Percentiles rank a stretch among this genome's conserved stretches.
phyloP scores from a whole-genome alignment of 2,329 filamentous ascomycete genomes.

The Boeremia lycopersici region DNA sequence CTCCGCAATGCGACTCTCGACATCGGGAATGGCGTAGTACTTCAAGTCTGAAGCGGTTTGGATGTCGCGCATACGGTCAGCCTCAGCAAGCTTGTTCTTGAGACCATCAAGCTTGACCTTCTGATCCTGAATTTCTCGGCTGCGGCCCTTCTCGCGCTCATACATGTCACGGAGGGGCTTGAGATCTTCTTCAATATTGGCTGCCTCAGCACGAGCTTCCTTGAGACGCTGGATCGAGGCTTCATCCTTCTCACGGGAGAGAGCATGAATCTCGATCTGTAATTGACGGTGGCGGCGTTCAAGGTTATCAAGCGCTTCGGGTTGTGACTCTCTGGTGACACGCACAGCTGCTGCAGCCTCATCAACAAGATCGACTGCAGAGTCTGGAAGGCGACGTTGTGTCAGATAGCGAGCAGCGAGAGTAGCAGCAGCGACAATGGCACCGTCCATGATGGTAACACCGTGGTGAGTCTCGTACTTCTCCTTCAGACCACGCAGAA shows the following conservation, averaged over 20 bases:
- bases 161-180: conserved; percentile 94
- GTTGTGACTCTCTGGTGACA: conserved; percentile 93
- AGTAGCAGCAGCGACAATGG: conserved; percentile 88
- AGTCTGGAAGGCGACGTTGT: conserved; percentile 87
- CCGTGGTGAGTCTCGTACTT: conserved; percentile 98
- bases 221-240: conserved; percentile 83
- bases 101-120: conserved; percentile 94
- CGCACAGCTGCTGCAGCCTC: conserved; percentile 96
- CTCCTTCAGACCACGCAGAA: conserved; percentile 97
- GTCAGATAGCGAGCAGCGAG: conserved; percentile 94
- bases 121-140: conserved; percentile 89
- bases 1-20: conserved; percentile 77
- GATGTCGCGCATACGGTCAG: conserved; percentile 84
- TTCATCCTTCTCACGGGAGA: conserved; percentile 93
- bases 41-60: conserved; percentile 89
- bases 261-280: conserved; percentile 95
- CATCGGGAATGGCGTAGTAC: conserved; percentile 96
- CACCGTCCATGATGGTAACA: conserved; percentile 93
- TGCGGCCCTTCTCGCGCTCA: conserved; percentile 87
- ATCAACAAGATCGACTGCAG: conserved; percentile 93
- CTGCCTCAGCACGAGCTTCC: conserved; percentile 85
- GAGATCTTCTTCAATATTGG: conserved; percentile 92
- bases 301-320: conserved; percentile 91
- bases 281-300: conserved; percentile 89
- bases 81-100: conserved; percentile 90